Base-by-base conservation (phyloP, 179 eudicot species). In the Heliamphora pulchella region DNA sequence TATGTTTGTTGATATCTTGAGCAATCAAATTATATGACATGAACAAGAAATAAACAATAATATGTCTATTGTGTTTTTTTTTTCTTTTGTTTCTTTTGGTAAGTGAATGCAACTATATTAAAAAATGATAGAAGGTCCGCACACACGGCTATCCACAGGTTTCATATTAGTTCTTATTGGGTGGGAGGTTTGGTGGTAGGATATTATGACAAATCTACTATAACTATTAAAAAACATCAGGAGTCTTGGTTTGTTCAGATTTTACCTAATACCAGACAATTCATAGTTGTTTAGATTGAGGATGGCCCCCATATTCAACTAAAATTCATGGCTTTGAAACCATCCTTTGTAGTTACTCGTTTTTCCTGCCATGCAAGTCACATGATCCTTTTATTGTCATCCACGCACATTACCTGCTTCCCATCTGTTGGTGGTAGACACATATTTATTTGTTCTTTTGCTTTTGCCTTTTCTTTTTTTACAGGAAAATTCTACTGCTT, bases 401-500 rank as follows among this genome's bases (percentile, higher is more conserved):
- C 46, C 68, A 54, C 46, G 43, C 48, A 1, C 39, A 6, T 53
- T 65, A 14, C 68, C 61, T 15, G 15, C 72, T 65, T 48, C 61
- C 61, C 20, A 48, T 78, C 51, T 78, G 50, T 78, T 18, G 41
- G 31, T 78, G 1, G 17, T 50, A 44, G 73, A 14, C 39, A 53
- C 31, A 43, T 75, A 59, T 13, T 3, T 76, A 64, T 63, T 8
- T 75, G 66, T 54, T 18, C n/a, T 4, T 31, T 31, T 31, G 31
- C 31, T 31, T 31, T 31, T 31, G 31, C 31, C 31, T 31, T 31
- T 31, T n/a, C 68, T 77, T 61, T 54, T 62, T 62, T 83, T 59
- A n/a, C 87, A 96, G 99, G 92, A 96, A 90, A 84, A 84, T 96
- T 74, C 74, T 96, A 71, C 83, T 94, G 81, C 80, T 96, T 85